Evolutionary conservation across 345 rosid species (phyloP), one percentile per base, ranked within the genome.

Genomic region (Cardamine chenopodiifolia): DNA sequence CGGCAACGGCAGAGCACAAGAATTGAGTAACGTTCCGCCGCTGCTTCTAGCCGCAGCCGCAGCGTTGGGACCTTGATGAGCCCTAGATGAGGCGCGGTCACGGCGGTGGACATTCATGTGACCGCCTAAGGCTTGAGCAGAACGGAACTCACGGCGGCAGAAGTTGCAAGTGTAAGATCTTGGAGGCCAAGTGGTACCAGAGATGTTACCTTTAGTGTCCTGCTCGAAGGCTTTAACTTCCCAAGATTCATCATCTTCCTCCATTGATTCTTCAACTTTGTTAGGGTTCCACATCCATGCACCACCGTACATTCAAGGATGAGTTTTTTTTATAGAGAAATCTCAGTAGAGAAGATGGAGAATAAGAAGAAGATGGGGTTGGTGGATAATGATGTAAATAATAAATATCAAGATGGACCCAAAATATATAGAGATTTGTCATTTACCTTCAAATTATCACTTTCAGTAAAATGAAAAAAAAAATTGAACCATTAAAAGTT

Each of bases 51-150:
- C 56, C 1, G 47, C 62, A 14, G 19, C 73, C 10, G 59, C 45
- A 8, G 82, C 20, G 14, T 39, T 18, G 75, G 84, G 3, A 86
- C 75, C 59, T 58, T 87, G 89, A 80, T 86, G 90, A 68, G 91
- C 91, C 62, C 83, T 79, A 53, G 97, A 90, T 18, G 98, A 91
- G 19, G 71, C 82, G 0, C 97, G 87, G 84, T 95, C 97, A 1
- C 97, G 89, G 83, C 97, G 99, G 81, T 91, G 98, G 52, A 94
- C 96, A 40, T 94, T 94, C 98, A 94, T 94, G 85, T 94, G 98
- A 68, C 98, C 99, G 0, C 97, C 99, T 44, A 95, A 87, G 68
- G 97, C 99, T 83, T 95, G 99, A 53, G 99, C 97, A 2, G 99
- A 91, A 53, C 91, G 88, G 81, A 95, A 95, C 79, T 91, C 99